A percentile compares a stretch with the other conserved stretches of the same genome.
These are phyloP conservation scores for Scheffersomyces segobiensis DNA, from an alignment of 1,139 yeast species.

Conservation along the genomic window DNA sequence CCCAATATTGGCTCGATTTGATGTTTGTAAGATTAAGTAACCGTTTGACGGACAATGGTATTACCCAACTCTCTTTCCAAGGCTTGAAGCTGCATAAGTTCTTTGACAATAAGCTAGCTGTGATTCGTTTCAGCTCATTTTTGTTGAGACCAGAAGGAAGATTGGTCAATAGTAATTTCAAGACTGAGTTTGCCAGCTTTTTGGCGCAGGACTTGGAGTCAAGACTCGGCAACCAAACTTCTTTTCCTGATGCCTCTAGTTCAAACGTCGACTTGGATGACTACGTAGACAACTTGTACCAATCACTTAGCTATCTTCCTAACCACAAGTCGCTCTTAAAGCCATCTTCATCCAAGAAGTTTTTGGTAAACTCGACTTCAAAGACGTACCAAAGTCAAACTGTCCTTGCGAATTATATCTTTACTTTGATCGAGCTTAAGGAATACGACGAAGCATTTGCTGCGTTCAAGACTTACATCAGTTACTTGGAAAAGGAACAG, in stretches of 20 bases:
- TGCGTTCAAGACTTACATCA: constrained; percentile 39
- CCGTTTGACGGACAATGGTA: constrained; percentile 23
- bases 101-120: constrained; percentile 24
- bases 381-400: constrained; percentile 42
- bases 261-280: constrained; percentile 21
- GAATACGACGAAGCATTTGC: constrained; percentile 49
- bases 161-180: constrained; percentile 25
- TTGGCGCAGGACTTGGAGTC: constrained; percentile 25
- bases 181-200: constrained; percentile 30
- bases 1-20: constrained; percentile 40
- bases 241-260: constrained; percentile 38
- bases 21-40: constrained; percentile 27
- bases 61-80: constrained; percentile 8
- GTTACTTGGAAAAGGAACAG: constrained; percentile 36
- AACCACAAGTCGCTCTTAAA: constrained; percentile 22
- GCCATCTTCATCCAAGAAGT: constrained; percentile 32
- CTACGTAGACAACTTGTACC: constrained; percentile 37
- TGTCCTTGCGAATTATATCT: constrained; percentile 34
- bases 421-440: constrained; percentile 33
- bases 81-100: constrained; percentile 25
- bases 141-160: constrained; percentile 28
- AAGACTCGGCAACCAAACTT: constrained; percentile 17
- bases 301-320: constrained; percentile 27
- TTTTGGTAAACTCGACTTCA: constrained; percentile 30
- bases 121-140: constrained; percentile 31